These are phyloP conservation scores for Pharus latifolius DNA, from an alignment of 176 grass and related monocot species.

Conservation along the genomic window DNA sequence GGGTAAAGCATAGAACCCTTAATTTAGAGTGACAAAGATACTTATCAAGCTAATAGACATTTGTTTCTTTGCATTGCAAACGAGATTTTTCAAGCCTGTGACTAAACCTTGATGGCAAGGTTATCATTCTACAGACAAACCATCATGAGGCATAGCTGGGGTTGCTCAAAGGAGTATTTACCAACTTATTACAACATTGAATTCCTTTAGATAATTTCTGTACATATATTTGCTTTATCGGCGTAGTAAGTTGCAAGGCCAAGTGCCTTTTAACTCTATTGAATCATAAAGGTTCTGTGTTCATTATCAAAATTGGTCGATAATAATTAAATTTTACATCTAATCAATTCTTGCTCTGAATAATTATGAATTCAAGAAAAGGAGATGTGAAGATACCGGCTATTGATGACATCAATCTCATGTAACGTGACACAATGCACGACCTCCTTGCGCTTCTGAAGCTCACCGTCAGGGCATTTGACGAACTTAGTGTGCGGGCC, in stretches of 20 bases:
- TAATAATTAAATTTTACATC: too few species aligned
- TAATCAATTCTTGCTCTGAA: neutral
- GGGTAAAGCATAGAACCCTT: neutral
- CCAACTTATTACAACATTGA: neutral
- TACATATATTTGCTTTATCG: neutral
- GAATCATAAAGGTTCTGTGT: neutral
- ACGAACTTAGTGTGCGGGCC: conserved; percentile 84
- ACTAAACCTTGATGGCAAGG: neutral
- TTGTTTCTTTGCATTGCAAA: neutral
- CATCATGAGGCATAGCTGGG: neutral
- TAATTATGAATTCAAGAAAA: neutral
- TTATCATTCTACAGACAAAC: neutral
- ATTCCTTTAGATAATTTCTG: neutral
- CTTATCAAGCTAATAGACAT: neutral
- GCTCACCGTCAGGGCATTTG: conserved; percentile 85
- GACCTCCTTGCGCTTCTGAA: conserved; percentile 96
- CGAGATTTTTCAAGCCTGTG: neutral
- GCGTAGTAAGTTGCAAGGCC: neutral
- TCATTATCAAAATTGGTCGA: neutral
- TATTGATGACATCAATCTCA: conserved; percentile 99
- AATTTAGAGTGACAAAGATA: neutral
- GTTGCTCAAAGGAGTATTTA: neutral
- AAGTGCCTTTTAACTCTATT: neutral
- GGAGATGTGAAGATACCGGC: conserved; percentile 39
- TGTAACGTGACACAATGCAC: conserved; percentile 92